phyloP scores from a whole-genome alignment of 768 basidiomycete genomes.

The Lentinula detonsa region DNA sequence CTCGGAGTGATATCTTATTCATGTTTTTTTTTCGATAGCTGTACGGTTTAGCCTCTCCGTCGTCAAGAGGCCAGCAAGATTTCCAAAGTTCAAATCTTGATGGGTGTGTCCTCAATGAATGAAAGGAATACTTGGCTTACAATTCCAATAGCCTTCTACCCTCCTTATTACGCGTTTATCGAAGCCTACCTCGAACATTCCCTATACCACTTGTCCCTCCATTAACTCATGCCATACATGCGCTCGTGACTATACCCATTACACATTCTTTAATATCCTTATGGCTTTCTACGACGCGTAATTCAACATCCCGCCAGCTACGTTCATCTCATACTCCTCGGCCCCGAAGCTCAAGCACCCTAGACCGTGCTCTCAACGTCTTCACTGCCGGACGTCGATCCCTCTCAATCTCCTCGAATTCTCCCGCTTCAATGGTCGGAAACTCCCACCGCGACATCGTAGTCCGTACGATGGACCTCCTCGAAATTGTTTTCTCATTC shows the following conservation, averaged over 20 bases:
- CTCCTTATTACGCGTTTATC: conserved; percentile 66
- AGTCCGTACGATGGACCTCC: conserved; percentile 58
- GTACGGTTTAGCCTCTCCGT: conserved; percentile 34
- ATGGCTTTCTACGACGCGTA: conserved; percentile 54
- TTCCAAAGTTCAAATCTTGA: conserved; percentile 63
- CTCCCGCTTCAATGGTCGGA: conserved; percentile 14
- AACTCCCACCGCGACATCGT: conserved; percentile 39
- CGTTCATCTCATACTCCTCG: conserved; percentile 13
- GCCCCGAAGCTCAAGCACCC: conserved; percentile 25
- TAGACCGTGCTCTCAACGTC: conserved; percentile 58
- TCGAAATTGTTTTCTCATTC: conserved; percentile 54
- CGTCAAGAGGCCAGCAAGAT: conserved; percentile 16
- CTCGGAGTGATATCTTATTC: no score
- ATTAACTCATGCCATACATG: conserved; percentile 76
- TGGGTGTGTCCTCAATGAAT: conserved; percentile 37
- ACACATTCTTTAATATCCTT: conserved; percentile 42
- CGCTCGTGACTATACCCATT: conserved; percentile 75
- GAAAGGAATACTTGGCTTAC: background rate
- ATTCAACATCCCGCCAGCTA: background rate
- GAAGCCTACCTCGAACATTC: conserved; percentile 52
- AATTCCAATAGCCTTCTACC: conserved; percentile 51
- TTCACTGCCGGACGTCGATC: conserved; percentile 47
- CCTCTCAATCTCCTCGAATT: conserved; percentile 41
- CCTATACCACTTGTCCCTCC: conserved; percentile 65
- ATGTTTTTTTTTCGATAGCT: conserved; percentile 16